phyloP scores from a whole-genome alignment of 1,284 basidiomycete species.

The Papiliotrema laurentii region DNA sequence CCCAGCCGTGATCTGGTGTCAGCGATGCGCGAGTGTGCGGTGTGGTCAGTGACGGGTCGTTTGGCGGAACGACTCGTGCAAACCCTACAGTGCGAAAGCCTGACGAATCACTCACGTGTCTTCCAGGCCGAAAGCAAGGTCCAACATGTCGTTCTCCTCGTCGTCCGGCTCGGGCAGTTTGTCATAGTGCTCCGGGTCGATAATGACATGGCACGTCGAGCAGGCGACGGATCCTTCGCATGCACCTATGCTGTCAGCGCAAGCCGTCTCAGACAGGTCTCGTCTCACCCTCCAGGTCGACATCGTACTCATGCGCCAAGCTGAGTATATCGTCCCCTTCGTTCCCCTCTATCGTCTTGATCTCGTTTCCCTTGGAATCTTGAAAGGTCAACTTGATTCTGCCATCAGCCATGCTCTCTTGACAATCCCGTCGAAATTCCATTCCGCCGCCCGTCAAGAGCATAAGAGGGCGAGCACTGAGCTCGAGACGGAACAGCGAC shows the following conservation, averaged over 20 bases:
- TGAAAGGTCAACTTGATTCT: constrained; percentile 85
- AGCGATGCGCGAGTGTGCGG: too few relatives aligned
- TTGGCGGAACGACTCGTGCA: not conserved
- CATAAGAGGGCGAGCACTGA: too few relatives aligned
- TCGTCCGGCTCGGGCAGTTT: constrained; percentile 85
- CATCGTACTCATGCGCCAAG: constrained; percentile 91
- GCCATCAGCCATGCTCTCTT: too few relatives aligned
- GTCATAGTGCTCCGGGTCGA: constrained; percentile 78
- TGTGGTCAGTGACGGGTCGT: too few relatives aligned
- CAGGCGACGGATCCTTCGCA: constrained; percentile 97
- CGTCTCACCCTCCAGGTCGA: constrained; percentile 86
- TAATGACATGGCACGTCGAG: constrained; percentile 94
- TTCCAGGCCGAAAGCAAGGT: constrained; percentile 94
- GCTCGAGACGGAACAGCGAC: not conserved
- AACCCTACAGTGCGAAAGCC: not conserved
- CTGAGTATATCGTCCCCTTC: constrained; percentile 90
- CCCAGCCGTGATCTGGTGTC: constrained; percentile 55
- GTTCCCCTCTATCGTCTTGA: constrained; percentile 87
- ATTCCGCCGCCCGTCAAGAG: too few relatives aligned
- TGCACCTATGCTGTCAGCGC: constrained; percentile 58
- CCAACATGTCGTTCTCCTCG: constrained; percentile 98
- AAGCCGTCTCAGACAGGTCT: not conserved
- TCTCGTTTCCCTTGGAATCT: constrained; percentile 73
- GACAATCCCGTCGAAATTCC: too few relatives aligned
- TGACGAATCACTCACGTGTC: constrained; percentile 64